phyloP scores from a whole-genome alignment of 2,329 filamentous ascomycete species.

The Alternaria ventricosa region DNA sequence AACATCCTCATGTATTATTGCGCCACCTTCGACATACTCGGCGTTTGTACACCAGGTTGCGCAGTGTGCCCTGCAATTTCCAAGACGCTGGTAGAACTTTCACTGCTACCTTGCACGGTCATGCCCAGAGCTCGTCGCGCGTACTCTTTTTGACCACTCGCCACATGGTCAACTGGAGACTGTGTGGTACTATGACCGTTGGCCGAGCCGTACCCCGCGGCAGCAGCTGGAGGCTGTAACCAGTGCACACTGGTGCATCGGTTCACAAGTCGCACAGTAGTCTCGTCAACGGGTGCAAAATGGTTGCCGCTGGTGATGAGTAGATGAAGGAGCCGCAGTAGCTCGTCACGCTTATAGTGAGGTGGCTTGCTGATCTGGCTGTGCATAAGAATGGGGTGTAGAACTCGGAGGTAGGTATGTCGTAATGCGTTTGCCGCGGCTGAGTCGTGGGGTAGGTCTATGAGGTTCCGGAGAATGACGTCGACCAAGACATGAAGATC shows the following conservation, averaged over 20 bases:
- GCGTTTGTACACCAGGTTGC: conserved; percentile 51
- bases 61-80: conserved; percentile 50
- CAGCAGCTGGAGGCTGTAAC: conserved; percentile 52
- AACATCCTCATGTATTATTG: conserved; percentile 11
- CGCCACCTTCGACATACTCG: conserved; percentile 39
- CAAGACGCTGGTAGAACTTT: conserved; percentile 48
- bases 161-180: conserved; percentile 30
- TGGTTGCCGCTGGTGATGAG: conserved; percentile 71
- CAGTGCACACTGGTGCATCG: conserved; percentile 77
- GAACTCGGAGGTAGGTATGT: conserved; percentile 92
- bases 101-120: conserved; percentile 44
- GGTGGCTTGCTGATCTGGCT: conserved; percentile 87
- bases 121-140: conserved; percentile 49
- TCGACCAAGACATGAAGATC: conserved; percentile 93
- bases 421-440: conserved; percentile 63
- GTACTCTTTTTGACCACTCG: conserved; percentile 46
- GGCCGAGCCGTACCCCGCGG: conserved; percentile 19
- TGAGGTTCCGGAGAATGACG: conserved; percentile 94
- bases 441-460: conserved; percentile 87
- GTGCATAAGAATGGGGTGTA: conserved; percentile 88
- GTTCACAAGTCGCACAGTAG: conserved; percentile 76
- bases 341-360: conserved; percentile 89
- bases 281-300: conserved; percentile 82
- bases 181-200: conserved; percentile 27
- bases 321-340: conserved; percentile 76